phyloP scores from a whole-genome alignment of 176 grass and related monocot species.

The Typha latifolia region DNA sequence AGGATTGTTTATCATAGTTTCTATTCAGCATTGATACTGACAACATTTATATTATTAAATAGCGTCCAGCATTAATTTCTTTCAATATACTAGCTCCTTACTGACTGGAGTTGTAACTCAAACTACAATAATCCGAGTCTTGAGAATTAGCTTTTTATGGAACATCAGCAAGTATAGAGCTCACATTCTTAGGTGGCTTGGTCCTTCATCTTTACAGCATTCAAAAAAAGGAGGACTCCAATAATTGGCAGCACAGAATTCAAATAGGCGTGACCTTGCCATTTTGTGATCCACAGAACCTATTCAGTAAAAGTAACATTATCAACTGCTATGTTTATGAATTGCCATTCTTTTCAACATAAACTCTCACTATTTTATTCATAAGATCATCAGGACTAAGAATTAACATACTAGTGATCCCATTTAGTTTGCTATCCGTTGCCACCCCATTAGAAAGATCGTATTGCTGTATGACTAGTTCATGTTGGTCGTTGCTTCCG shows the following conservation, averaged over 20 bases:
- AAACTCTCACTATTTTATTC: background rate
- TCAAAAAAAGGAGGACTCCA: slow-evolving; percentile 62
- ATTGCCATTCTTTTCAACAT: background rate
- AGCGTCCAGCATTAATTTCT: too few species aligned
- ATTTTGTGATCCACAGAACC: slow-evolving; percentile 50
- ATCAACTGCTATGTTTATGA: background rate
- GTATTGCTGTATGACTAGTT: slow-evolving; percentile 15
- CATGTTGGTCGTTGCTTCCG: slow-evolving; percentile 15
- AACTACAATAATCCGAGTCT: background rate
- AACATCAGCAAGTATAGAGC: slow-evolving; percentile 12
- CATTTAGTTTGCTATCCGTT: slow-evolving; percentile 21
- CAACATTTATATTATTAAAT: too few species aligned
- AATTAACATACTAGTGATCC: slow-evolving; percentile 34
- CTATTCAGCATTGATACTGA: too few species aligned
- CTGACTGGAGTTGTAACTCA: background rate
- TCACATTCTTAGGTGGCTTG: slow-evolving; percentile 65
- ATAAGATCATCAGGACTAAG: slow-evolving; percentile 7
- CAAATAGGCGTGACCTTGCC: slow-evolving; percentile 58
- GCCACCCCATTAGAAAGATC: slow-evolving; percentile 9
- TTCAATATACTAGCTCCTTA: background rate
- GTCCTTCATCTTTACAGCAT: slow-evolving; percentile 65
- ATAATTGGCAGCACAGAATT: slow-evolving; percentile 59
- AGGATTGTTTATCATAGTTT: too few species aligned
- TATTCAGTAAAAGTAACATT: slow-evolving; percentile 16
- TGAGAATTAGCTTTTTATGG: background rate